Evolutionary conservation across 116 monocot genomes (phyloP).

Genomic region (Iris pallida): DNA sequence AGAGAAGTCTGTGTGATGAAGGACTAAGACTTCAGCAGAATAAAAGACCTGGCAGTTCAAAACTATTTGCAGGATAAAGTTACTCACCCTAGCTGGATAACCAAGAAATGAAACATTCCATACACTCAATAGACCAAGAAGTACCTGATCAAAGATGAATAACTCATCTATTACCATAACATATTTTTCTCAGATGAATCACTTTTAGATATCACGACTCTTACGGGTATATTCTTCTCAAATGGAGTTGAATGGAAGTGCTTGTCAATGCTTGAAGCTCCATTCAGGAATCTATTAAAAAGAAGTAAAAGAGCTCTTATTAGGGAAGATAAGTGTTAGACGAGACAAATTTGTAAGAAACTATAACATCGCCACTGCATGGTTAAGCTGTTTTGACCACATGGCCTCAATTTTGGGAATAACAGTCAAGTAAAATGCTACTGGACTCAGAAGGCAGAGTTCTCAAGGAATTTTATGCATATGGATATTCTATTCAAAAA

Average conservation of each 20-base stretch:
- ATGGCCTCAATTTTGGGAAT: not conserved
- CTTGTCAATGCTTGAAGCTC: conserved; percentile 84
- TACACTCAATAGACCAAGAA: conserved; percentile 87
- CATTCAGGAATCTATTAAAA: conserved; percentile 69
- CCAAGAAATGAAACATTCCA: conserved; percentile 96
- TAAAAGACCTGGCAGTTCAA: not conserved
- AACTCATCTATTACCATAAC: conserved; percentile 1
- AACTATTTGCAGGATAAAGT: not conserved
- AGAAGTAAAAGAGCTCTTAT: conserved; percentile 12
- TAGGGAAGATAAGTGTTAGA: not conserved
- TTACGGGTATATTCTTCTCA: conserved; percentile 96
- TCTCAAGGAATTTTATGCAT: no score
- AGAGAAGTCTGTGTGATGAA: no score
- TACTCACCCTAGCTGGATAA: conserved; percentile 88
- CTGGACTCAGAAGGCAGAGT: no score
- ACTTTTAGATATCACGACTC: conserved; percentile 17
- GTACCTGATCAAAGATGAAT: conserved; percentile 49
- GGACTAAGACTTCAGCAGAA: no score
- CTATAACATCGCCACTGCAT: no score
- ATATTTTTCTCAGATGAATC: not conserved
- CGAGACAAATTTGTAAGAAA: no score
- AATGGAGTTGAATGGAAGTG: conserved; percentile 78
- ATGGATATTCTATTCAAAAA: no score
- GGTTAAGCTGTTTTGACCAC: not conserved
- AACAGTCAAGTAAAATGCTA: no score